Conservation (phyloP, 2,329 filamentous ascomycete species). For the Thielaviopsis punctulata region DNA sequence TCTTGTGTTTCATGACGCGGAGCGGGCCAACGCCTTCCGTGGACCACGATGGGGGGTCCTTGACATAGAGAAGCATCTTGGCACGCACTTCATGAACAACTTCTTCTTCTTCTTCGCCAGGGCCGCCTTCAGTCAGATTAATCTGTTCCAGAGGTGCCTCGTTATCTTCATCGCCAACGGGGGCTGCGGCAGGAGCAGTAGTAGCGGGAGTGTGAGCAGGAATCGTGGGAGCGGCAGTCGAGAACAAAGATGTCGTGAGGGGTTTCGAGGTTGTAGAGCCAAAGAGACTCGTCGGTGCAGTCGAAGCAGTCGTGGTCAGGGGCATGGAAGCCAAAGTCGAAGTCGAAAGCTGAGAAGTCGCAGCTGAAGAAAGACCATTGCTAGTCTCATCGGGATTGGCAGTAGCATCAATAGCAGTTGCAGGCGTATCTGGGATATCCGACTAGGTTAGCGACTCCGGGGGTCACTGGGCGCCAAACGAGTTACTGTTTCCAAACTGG, state of each 20-base stretch:
- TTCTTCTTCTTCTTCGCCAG: slow-evolving; percentile 57
- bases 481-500: slow-evolving; percentile 11
- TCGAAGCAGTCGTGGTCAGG: neutral
- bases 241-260: slow-evolving; percentile 3
- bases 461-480: slow-evolving; percentile 12
- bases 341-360: too few species aligned
- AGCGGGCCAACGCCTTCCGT: slow-evolving; percentile 55
- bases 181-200: neutral
- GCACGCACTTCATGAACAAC: slow-evolving; percentile 52
- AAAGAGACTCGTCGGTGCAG: neutral
- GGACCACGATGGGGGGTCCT: slow-evolving; percentile 40
- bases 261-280: neutral
- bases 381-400: slow-evolving; percentile 7
- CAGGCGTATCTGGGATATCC: slow-evolving; percentile 14
- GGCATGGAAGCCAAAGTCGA: neutral
- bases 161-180: slow-evolving; percentile 31
- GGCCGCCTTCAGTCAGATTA: slow-evolving; percentile 47
- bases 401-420: slow-evolving; percentile 11
- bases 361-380: neutral
- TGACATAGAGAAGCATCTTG: slow-evolving; percentile 47
- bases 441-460: slow-evolving; percentile 11
- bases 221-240: neutral
- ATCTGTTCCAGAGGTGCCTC: slow-evolving; percentile 47
- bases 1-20: slow-evolving; percentile 57
- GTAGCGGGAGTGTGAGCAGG: neutral